These are phyloP conservation scores for Penicillium nucicola DNA, from an alignment of 495 filamentous ascomycete genomes.

Conservation along the genomic window DNA sequence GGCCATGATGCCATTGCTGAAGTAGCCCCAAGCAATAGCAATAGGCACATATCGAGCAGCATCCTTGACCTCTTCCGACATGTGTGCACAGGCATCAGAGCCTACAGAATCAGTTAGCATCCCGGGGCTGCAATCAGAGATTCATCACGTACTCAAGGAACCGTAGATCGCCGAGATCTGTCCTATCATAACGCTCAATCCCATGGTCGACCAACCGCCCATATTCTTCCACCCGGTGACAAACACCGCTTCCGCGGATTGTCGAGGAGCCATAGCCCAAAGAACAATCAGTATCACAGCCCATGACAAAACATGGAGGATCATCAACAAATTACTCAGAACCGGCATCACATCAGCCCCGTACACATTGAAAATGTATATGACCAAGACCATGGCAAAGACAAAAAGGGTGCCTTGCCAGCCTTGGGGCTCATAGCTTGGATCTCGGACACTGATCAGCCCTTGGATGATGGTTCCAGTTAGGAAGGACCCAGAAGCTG, in stretches of 20 bases:
- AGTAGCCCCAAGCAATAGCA: conserved; percentile 37
- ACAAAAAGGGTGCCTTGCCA: conserved; percentile 46
- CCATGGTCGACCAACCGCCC: conserved; percentile 45
- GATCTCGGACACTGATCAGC: conserved; percentile 33
- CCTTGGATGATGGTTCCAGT: conserved; percentile 44
- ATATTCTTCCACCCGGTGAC: conserved; percentile 38
- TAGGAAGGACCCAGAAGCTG: conserved; percentile 35
- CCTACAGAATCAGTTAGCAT: conserved; percentile 6
- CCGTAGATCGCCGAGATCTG: conserved; percentile 38
- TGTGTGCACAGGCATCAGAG: conserved; percentile 32
- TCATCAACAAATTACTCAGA: conserved; percentile 34
- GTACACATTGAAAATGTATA: conserved; percentile 38
- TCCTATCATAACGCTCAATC: conserved; percentile 47
- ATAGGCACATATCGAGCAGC: conserved; percentile 34
- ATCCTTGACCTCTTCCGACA: conserved; percentile 44
- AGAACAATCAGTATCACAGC: conserved; percentile 30
- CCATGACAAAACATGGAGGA: conserved; percentile 38
- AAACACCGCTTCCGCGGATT: conserved; percentile 38
- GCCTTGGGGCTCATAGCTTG: conserved; percentile 25
- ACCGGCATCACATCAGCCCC: conserved; percentile 32
- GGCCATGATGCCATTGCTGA: conserved; percentile 35
- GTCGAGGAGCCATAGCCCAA: conserved; percentile 36
- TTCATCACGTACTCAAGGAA: conserved; percentile 18
- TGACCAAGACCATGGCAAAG: conserved; percentile 38
- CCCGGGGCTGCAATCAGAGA: background rate